Evolutionary conservation across 2,329 filamentous ascomycete genomes (phyloP), one percentile per base, ranked within the genome.

Genomic region (Ceratocystis eucalypticola): DNA sequence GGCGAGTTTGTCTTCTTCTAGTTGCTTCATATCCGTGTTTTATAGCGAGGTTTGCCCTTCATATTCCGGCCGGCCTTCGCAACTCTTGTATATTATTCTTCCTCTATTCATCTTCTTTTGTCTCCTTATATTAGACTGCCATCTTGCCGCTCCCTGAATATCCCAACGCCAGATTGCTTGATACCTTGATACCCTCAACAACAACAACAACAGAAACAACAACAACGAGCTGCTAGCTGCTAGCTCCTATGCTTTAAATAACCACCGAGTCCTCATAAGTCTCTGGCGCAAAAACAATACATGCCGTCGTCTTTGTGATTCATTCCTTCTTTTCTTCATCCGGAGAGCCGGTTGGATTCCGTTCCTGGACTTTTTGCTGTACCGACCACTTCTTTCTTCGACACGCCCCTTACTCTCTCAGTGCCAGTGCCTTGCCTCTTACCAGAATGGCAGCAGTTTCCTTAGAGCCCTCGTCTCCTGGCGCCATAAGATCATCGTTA

Each of bases 401-500:
- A 22, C 25, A 37, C 44, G 17, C 7, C 10, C 28, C 25, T 63
- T 28, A 6, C 1, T 10, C 22, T 63, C n/a, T 15, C 65, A 7
- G 28, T n/a, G 25, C 8, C 50, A 3, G 46, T 10, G 10, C 44
- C 12, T 45, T 20, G 45, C 4, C n/a, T 41, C 45, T 5, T n/a
- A n/a, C 37, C 20, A 53, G 44, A 15, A 66, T 66, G 65, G 61
- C 65, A n/a, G 33, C 64, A 48, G 64, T 48, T 28, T n/a, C 20
- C 7, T 41, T 61, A 57, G 61, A 64, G 25, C 48, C 45, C 22
- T 25, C 53, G 33, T 62, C 57, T n/a, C 37, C 48, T n/a, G 53
- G 62, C 53, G 45, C 22, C n/a, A n/a, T 48, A 20, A 80, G 84
- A 69, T 77, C 79, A 67, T 76, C 85, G 65, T 77, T 80, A 69